Evolutionary conservation across 2,329 filamentous ascomycete genomes (phyloP).

Genomic region (Calonectria hawksworthii): DNA sequence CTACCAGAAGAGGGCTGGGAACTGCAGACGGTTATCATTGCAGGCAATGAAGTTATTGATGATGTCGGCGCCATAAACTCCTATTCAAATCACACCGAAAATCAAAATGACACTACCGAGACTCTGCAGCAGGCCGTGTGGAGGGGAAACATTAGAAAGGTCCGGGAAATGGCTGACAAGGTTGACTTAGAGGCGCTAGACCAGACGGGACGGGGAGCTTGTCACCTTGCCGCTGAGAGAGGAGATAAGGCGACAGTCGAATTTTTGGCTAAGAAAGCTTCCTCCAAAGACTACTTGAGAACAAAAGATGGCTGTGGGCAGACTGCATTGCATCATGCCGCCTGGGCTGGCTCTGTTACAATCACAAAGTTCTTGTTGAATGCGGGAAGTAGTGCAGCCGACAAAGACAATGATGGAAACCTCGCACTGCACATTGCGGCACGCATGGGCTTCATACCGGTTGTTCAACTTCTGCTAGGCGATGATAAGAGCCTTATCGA

Average conservation of each 20-base stretch:
- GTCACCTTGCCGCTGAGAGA: neutral
- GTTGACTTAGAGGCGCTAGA: neutral
- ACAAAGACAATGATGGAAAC: neutral
- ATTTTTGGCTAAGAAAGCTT: neutral
- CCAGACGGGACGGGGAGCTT: neutral
- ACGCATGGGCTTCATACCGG: neutral
- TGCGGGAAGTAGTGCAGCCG: neutral
- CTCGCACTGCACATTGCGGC: neutral
- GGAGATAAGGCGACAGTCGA: neutral
- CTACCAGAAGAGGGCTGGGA: neutral
- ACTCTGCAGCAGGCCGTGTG: neutral
- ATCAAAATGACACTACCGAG: neutral
- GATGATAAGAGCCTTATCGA: neutral
- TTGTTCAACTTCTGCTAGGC: neutral
- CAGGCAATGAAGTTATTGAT: neutral
- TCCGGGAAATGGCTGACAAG: neutral
- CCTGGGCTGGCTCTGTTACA: neutral
- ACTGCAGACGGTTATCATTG: neutral
- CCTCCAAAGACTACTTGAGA: neutral
- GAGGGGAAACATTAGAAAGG: neutral
- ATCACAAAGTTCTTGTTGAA: neutral
- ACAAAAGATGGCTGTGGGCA: neutral
- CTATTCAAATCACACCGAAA: neutral
- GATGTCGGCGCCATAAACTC: neutral
- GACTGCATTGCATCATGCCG: neutral